Evolutionary conservation across 805 yeast species (phyloP).

Genomic region (Lipomyces japonicus): DNA sequence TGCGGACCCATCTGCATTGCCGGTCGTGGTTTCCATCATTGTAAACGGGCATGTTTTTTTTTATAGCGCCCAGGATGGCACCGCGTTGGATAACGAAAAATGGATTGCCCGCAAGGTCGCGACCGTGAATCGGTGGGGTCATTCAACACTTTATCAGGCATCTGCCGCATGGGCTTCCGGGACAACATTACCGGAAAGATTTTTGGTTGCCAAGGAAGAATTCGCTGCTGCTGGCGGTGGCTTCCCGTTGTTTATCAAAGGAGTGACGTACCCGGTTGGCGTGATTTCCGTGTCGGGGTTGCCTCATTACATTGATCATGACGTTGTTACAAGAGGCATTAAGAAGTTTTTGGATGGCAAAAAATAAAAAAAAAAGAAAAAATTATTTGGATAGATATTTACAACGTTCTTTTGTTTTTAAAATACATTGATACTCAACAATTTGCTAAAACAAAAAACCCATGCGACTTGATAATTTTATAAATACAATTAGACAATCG

Average conservation of each 20-base stretch:
- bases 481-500: too few species aligned
- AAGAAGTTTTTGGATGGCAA: slow-evolving; percentile 6
- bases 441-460: slow-evolving; percentile 3
- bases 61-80: slow-evolving; percentile 25
- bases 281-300: slow-evolving; percentile 21
- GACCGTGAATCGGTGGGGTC: slow-evolving; percentile 26
- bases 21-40: slow-evolving; percentile 19
- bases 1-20: slow-evolving; percentile 3
- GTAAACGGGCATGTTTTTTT: slow-evolving; percentile 18
- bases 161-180: slow-evolving; percentile 4
- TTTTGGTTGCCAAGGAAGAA: slow-evolving; percentile 7
- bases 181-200: background rate
- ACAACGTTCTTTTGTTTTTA: background rate
- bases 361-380: slow-evolving; percentile 1
- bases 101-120: slow-evolving; percentile 24
- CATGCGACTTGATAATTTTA: too few species aligned
- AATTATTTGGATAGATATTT: background rate
- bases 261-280: slow-evolving; percentile 18
- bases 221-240: slow-evolving; percentile 21
- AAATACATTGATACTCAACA: background rate
- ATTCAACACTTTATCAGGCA: slow-evolving; percentile 14
- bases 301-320: slow-evolving; percentile 18
- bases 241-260: slow-evolving; percentile 15
- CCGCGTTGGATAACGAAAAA: slow-evolving; percentile 19
- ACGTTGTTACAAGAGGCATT: slow-evolving; percentile 11